Evolutionary conservation across 345 rosid species (phyloP), one percentile per base, ranked within the genome.

Genomic region (Linum trigynum): DNA sequence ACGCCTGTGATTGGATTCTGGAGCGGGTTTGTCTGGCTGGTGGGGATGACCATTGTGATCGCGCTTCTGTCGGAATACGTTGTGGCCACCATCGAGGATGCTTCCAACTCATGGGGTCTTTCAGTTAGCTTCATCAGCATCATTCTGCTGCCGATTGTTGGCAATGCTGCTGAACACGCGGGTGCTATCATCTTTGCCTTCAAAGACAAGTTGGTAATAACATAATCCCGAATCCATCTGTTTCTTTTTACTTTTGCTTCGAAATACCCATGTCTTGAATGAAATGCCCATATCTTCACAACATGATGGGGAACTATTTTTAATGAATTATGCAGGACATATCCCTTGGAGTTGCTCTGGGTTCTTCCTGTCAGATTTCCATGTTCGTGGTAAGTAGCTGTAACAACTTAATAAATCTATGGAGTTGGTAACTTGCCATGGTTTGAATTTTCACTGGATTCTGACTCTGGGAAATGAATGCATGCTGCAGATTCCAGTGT

Each of bases 91-190:
- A 92, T 92, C 45, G 94, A 92, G 94, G 89, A 79, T 38, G 89
- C 96, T 62, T 90, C 98, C 5, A 80, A 79, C 39, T 81, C 96
- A 15, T 92, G 96, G 96, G 98, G 96, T 12, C 74, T 92, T 55
- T 90, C 98, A 7, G 85, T 92, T 41, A 85, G 94, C 76, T 92
- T 92, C 70, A 85, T 90, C 40, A 88, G 97, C 79, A 84, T 90
- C 41, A 90, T 92, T 65, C 67, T 90, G 80, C 87, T 92, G 4
- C 96, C 98, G 8, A 86, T 92, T 35, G 96, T 92, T 63, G 96
- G 98, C 73, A 92, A 92, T 53, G 98, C 98, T 3, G 91, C 97
- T 5, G 96, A 90, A 74, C 98, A 92, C 53, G 98, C 96, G 15
- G 94, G 97, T 57, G 98, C 98, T 7, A 62, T 92, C 81, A 86